These are phyloP conservation scores for Plasmodium blacklocki DNA, from an alignment of 169 alveolate species.

Conservation along the genomic window DNA sequence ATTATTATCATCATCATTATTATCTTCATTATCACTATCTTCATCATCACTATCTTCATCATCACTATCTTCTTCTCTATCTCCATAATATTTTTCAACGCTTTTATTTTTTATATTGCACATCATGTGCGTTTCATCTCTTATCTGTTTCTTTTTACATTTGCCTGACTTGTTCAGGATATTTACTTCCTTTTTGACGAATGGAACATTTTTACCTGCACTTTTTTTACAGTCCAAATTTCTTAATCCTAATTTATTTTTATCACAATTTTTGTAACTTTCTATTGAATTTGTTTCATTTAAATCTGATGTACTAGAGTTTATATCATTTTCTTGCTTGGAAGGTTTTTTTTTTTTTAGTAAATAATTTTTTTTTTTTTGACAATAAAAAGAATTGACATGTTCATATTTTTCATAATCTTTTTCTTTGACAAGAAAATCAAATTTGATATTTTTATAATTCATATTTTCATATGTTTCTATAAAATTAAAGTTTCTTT, in stretches of 20 bases:
- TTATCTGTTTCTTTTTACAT: too few relatives aligned
- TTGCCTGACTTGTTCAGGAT: too few relatives aligned
- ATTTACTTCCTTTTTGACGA: too few relatives aligned
- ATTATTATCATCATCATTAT: neutral
- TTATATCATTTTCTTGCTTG: neutral
- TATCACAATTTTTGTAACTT: neutral
- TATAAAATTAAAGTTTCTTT: constrained; percentile 55
- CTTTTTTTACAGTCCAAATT: too few relatives aligned
- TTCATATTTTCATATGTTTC: neutral
- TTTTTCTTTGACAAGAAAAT: constrained; percentile 47
- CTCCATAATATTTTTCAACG: neutral
- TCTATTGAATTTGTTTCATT: neutral
- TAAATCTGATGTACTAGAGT: neutral
- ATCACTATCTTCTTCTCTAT: neutral
- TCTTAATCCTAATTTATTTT: too few relatives aligned
- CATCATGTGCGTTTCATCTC: too few relatives aligned
- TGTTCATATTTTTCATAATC: constrained; percentile 47
- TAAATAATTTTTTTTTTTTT: constrained; percentile 3
- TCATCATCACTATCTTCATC: neutral
- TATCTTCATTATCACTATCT: neutral
- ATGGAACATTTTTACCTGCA: too few relatives aligned
- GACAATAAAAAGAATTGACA: neutral
- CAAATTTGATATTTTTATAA: constrained; percentile 14
- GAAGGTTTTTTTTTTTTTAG: neutral
- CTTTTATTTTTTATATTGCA: too few relatives aligned